A percentile compares a stretch with the other conserved stretches of the same genome.
phyloP scores from a whole-genome alignment of 2,329 filamentous ascomycete species.

The Xylaria sp. region DNA sequence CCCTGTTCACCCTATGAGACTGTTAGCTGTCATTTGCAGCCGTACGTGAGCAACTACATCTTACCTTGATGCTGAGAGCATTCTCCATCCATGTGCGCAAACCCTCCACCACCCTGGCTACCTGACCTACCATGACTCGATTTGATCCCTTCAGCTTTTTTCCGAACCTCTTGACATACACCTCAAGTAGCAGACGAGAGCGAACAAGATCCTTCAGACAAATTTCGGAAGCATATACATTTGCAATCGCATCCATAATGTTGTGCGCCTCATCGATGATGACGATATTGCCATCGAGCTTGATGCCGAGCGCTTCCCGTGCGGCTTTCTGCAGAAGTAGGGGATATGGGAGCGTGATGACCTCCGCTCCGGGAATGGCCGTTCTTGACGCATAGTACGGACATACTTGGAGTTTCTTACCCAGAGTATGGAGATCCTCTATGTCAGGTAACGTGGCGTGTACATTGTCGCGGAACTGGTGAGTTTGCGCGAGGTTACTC shows the following conservation, averaged over 20 bases:
- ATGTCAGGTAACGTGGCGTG: slow-evolving; percentile 87
- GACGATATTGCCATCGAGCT: slow-evolving; percentile 81
- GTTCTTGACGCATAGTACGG: slow-evolving; percentile 94
- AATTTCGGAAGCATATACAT: slow-evolving; percentile 76
- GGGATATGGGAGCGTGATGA: slow-evolving; percentile 89
- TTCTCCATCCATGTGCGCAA: slow-evolving; percentile 63
- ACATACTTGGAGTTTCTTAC: slow-evolving; percentile 74
- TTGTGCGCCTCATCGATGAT: slow-evolving; percentile 98
- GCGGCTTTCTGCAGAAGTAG: slow-evolving; percentile 81
- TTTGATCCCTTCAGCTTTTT: slow-evolving; percentile 88
- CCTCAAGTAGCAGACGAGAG: slow-evolving; percentile 68
- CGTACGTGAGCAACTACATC: slow-evolving; percentile 2
- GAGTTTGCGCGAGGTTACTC: slow-evolving; percentile 63
- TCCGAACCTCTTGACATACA: slow-evolving; percentile 82
- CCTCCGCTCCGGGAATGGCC: slow-evolving; percentile 77
- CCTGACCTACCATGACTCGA: slow-evolving; percentile 82
- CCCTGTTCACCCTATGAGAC: slow-evolving; percentile 50
- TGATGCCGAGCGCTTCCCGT: slow-evolving; percentile 80
- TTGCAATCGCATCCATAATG: slow-evolving; percentile 88
- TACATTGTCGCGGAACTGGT: slow-evolving; percentile 79
- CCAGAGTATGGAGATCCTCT: slow-evolving; percentile 77
- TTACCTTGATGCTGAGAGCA: slow-evolving; percentile 45
- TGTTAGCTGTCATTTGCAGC: slow-evolving; percentile 16
- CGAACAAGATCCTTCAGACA: slow-evolving; percentile 65
- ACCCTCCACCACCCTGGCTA: slow-evolving; percentile 76